Base-by-base conservation (phyloP, 192 early-diverging fungal species). In the Coemansia sp. region DNA sequence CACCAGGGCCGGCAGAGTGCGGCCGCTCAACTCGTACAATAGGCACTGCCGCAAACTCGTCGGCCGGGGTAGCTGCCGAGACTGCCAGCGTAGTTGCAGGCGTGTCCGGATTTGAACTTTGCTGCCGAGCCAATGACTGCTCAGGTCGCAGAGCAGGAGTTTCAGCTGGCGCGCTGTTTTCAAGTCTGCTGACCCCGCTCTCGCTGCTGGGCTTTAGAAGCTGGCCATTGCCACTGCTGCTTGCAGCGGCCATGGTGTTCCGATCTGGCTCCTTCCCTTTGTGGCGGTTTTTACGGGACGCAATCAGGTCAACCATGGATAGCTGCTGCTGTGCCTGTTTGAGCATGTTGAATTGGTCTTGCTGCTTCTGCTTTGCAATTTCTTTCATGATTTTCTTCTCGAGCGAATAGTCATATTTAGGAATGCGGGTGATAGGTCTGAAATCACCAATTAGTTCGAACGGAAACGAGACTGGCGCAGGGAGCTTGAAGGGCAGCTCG, bases 361-460 rank as follows among this genome's bases (percentile, higher is more conserved):
- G 59, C 50, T 75, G 69, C 49, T 64, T 74, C 49, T 74, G 82
- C 64, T 71, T 78, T 2, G 66, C 65, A 62, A 76, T 74, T n/a
- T 83, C 76, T 55, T 79, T 75, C 65, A 79, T 65, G 49, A 83
- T 74, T 58, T 69, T 74, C 59, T 73, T 76, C 57, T 83, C 82
- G 7, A 83, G 70, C 21, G 82, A 63, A 47, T 79, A 83, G 57
- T 83, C 82, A 46, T 83, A 83, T 61, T 79, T 83, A 55, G 82
- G 82, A 54, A 82, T 82, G 31, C 64, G 68, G 10, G 64, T 71
- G 38, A 74, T 73, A 34, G 81, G 72, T 20, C 65, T 57, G 40
- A 74, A 78, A 60, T 71, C 75, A 31, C 75, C 75, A 58, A 82
- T 82, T 31, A 66, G 65, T 66, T 82, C 81, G 57, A 82, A 82